Evolutionary conservation across 257 asterid genomes (phyloP).

Genomic region (Vinca minor): DNA sequence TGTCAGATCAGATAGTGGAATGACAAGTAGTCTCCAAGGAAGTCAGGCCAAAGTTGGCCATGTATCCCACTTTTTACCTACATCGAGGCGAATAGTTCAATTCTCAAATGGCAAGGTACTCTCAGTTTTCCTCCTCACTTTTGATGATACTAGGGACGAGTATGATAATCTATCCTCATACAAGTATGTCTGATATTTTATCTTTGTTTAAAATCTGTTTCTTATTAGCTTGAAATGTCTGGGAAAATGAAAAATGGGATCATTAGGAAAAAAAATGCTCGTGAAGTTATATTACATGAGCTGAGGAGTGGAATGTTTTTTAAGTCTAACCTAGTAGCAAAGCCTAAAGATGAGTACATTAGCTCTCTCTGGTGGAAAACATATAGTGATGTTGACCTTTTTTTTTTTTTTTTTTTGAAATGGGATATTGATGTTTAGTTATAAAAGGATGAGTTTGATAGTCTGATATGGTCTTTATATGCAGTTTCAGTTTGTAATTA

Average conservation of each 20-base stretch:
- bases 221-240: background rate
- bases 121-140: slow-evolving; percentile 5
- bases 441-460: background rate
- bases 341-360: background rate
- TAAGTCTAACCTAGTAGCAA: background rate
- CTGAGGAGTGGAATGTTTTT: background rate
- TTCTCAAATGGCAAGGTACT: slow-evolving; percentile 84
- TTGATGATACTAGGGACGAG: background rate
- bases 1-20: slow-evolving; percentile 31
- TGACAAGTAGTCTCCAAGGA: slow-evolving; percentile 16
- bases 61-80: slow-evolving; percentile 75
- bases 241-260: background rate
- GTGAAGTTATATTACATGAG: no score
- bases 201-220: background rate
- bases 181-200: background rate
- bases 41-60: slow-evolving; percentile 37
- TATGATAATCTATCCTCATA: background rate
- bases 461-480: background rate
- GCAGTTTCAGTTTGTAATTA: background rate
- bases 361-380: background rate
- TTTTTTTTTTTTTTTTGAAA: no score
- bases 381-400: background rate
- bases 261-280: no score
- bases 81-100: slow-evolving; percentile 91
- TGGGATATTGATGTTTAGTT: no score